These are phyloP conservation scores for Colletotrichum cuscutae DNA, from an alignment of 2,329 filamentous ascomycete species.

Conservation along the genomic window DNA sequence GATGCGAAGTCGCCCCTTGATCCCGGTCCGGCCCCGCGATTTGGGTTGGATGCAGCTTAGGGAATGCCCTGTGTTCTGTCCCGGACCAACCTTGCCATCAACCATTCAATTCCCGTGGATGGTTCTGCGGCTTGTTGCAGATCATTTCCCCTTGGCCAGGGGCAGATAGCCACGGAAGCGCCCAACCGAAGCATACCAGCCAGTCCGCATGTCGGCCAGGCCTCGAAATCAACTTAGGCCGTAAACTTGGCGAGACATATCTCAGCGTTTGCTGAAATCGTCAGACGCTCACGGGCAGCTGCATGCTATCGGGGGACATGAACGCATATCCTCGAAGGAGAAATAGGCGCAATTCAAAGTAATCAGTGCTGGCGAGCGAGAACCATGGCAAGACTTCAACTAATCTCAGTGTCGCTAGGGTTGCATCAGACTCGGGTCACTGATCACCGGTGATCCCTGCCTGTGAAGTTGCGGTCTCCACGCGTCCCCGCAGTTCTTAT, in stretches of 20 bases:
- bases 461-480: background rate
- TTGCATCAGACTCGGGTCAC: conserved; percentile 8
- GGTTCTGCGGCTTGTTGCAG: conserved; percentile 32
- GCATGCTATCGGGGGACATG: background rate
- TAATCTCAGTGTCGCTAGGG: background rate
- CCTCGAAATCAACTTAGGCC: background rate
- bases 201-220: background rate
- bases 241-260: background rate
- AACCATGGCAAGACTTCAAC: background rate
- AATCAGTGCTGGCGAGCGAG: background rate
- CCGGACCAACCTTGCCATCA: conserved; percentile 13
- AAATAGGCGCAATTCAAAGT: background rate
- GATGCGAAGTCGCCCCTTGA: conserved; percentile 27
- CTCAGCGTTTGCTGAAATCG: no score
- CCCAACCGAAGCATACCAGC: background rate
- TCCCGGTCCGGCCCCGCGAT: conserved; percentile 34
- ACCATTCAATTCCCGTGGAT: conserved; percentile 12
- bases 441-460: conserved; percentile 16
- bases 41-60: conserved; percentile 35
- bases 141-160: conserved; percentile 25
- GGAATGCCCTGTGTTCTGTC: conserved; percentile 12
- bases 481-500: background rate
- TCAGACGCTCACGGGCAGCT: background rate
- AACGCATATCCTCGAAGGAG: background rate
- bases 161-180: conserved; percentile 4